Evolutionary conservation across 1,284 basidiomycete genomes (phyloP), one percentile per base, ranked within the genome.

Genomic region (Ustilago sp.): DNA sequence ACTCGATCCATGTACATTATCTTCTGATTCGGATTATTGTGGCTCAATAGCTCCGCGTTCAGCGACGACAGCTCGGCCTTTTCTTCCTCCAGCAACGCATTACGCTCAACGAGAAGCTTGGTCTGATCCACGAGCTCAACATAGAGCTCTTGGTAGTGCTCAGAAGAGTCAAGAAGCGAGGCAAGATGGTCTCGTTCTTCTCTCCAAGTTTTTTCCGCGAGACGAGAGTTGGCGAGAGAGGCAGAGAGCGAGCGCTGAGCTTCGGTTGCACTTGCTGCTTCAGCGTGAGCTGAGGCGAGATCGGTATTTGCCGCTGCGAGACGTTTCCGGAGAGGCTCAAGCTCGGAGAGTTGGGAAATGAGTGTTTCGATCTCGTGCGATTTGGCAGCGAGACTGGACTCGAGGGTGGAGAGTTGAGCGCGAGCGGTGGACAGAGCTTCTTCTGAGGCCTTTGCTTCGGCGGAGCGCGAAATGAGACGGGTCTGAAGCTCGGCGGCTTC

Each of bases 1-100:
- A 77, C 51, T 2, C 71, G 55, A 28, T 74, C 75, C 67, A 77
- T 74, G 52, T 77, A 77, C 61, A 74, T 63, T 50, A 74, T 77
- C 71, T 74, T 77, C 48, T 77, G 75, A 23, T 63, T 67, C 2
- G 75, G 75, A 28, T 77, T 77, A 51, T 55, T 74, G 53, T 77
- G 75, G 28, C 71, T 64, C 17, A 77, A 54, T 51, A 77, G 52
- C 47, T 74, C 67, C n/a, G 71, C 45, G 48, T 70, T 77, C 53
- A 74, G 61, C 23, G 64, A 62, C 32, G 75, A 68, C 13, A 77
- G 59, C 1, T 56, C 43, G 0, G 71, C 67, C 15, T 61, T 64
- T 28, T 77, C 71, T 53, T 71, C 47, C n/a, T 77, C 75, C 19
- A 71, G 68, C 12, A 77, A 51, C 0, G 68, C 64, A 12, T 68